Conservation (phyloP, 2,329 filamentous ascomycete genomes). For the Graphiopsis chlorocephala region DNA sequence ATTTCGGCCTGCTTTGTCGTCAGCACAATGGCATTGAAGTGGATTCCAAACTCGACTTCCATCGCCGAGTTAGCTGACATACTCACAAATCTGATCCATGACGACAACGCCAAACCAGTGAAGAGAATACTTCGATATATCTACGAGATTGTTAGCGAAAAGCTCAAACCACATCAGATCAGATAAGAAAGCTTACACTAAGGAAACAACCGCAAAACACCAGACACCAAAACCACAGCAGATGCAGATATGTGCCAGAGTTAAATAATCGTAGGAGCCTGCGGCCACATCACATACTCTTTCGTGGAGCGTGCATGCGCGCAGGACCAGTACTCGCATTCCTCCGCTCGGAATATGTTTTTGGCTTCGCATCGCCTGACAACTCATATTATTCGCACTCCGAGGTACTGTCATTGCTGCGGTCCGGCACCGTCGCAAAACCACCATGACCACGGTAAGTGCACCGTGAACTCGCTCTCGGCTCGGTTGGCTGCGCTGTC, state of each 20-base stretch:
- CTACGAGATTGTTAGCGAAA: neutral
- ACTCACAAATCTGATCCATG: neutral
- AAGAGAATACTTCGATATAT: neutral
- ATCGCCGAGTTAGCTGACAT: neutral
- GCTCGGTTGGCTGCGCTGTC: neutral
- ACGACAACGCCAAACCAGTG: neutral
- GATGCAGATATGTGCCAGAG: neutral
- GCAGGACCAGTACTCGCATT: neutral
- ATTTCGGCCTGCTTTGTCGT: neutral
- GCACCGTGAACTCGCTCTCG: neutral
- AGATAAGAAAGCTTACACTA: neutral
- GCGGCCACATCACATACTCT: neutral
- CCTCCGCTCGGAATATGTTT: neutral
- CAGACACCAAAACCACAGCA: neutral
- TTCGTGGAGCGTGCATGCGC: neutral
- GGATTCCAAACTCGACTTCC: neutral
- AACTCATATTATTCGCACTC: neutral
- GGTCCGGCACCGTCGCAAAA: neutral
- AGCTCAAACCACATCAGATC: neutral
- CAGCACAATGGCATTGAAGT: neutral
- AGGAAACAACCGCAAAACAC: neutral
- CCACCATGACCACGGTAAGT: neutral
- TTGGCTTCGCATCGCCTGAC: neutral
- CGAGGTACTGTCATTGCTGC: neutral
- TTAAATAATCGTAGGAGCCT: neutral